Evolutionary conservation across 306 rosid species (phyloP).

Genomic region (Geum urbanum): DNA sequence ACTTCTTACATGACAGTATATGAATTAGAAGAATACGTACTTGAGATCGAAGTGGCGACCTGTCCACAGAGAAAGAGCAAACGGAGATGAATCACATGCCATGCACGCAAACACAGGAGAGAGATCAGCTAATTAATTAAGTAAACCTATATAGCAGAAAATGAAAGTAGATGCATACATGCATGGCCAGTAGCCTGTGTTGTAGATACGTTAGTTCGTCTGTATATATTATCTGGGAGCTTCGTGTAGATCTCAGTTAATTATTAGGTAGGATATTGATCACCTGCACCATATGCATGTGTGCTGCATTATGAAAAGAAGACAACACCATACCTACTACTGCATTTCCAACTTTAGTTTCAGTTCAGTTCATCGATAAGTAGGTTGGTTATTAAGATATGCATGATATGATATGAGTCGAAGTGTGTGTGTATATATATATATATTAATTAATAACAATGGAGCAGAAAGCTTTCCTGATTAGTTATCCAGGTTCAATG

Average conservation of each 20-base stretch:
- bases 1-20: no score
- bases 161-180: neutral
- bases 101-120: neutral
- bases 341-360: neutral
- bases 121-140: no score
- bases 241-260: neutral
- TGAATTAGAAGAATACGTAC: no score
- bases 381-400: no score
- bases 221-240: neutral
- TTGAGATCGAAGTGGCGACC: neutral
- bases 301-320: neutral
- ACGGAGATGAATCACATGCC: slow-evolving; percentile 1
- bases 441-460: no score
- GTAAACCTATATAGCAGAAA: neutral
- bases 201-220: neutral
- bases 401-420: no score
- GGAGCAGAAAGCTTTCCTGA: neutral
- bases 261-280: neutral
- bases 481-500: neutral
- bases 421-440: no score
- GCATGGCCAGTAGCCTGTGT: no score
- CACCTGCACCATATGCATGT: slow-evolving; percentile 1
- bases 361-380: no score
- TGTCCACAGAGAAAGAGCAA: slow-evolving; percentile 11
- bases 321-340: neutral